Percentiles rank a stretch among this genome's conserved stretches.
phyloP scores from a whole-genome alignment of 805 yeast genomes.

The Yamadazyma olivae region DNA sequence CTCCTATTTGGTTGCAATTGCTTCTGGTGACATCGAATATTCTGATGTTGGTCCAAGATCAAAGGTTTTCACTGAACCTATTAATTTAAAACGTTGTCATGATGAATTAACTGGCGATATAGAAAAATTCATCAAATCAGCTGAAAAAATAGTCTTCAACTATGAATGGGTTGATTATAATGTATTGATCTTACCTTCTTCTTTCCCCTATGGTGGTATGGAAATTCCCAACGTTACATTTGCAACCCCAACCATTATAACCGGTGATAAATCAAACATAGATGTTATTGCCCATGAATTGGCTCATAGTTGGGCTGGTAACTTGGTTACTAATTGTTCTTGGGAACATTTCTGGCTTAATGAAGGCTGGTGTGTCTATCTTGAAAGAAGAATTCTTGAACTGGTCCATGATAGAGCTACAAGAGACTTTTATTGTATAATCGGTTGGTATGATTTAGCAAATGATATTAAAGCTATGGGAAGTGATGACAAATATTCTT shows the following conservation, averaged over 20 bases:
- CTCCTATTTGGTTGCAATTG: constrained; percentile 77
- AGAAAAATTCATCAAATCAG: constrained; percentile 74
- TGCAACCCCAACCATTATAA: constrained; percentile 83
- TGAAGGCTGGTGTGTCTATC: constrained; percentile 94
- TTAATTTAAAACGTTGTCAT: constrained; percentile 61
- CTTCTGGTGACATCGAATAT: constrained; percentile 71
- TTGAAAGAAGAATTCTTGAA: constrained; percentile 81
- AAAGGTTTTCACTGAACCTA: constrained; percentile 75
- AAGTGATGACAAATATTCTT: constrained; percentile 50
- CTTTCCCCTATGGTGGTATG: constrained; percentile 91
- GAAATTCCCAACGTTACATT: constrained; percentile 90
- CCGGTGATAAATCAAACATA: constrained; percentile 82
- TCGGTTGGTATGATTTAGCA: constrained; percentile 84
- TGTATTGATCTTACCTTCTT: constrained; percentile 73
- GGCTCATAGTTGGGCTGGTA: constrained; percentile 93
- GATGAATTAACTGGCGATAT: constrained; percentile 79
- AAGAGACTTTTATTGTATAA: constrained; percentile 78
- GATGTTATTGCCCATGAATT: constrained; percentile 92
- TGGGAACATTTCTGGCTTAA: constrained; percentile 96
- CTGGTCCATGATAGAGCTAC: constrained; percentile 72
- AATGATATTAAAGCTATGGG: constrained; percentile 68
- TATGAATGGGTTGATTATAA: constrained; percentile 87
- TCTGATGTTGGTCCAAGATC: constrained; percentile 85
- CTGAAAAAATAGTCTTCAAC: constrained; percentile 70
- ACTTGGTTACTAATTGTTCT: constrained; percentile 82